A percentile compares a stretch with the other conserved stretches of the same genome.
Evolutionary conservation across 768 basidiomycete species (phyloP).

Genomic region (Russula vinacea): DNA sequence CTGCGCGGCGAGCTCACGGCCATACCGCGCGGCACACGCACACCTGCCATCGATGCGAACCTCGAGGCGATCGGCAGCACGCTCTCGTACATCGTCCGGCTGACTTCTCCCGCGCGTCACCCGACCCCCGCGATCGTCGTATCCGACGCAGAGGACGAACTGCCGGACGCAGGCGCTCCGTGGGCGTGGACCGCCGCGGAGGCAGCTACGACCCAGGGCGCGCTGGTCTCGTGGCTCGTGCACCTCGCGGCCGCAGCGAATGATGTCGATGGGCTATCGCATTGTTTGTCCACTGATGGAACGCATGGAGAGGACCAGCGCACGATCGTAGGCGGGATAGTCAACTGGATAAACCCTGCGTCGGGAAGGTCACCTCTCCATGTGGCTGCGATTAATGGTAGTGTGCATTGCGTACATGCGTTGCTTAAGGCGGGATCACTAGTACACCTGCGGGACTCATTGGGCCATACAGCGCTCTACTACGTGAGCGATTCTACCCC

Average conservation of each 20-base stretch:
- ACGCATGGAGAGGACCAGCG: slow-evolving; percentile 32
- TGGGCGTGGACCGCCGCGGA: slow-evolving; percentile 82
- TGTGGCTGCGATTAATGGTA: slow-evolving; percentile 70
- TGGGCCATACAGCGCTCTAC: slow-evolving; percentile 83
- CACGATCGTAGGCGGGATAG: slow-evolving; percentile 61
- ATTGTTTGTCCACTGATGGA: slow-evolving; percentile 46
- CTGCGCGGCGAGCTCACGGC: slow-evolving; percentile 87
- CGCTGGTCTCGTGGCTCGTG: slow-evolving; percentile 71
- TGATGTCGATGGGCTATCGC: slow-evolving; percentile 58
- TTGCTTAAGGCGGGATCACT: slow-evolving; percentile 72
- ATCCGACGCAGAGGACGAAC: slow-evolving; percentile 41
- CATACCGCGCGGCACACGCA: slow-evolving; percentile 38
- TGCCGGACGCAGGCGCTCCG: slow-evolving; percentile 49
- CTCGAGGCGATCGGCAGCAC: slow-evolving; percentile 62
- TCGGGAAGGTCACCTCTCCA: slow-evolving; percentile 77
- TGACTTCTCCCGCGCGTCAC: slow-evolving; percentile 46
- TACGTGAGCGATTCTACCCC: slow-evolving; percentile 49
- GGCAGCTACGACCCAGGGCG: slow-evolving; percentile 62
- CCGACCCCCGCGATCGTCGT: slow-evolving; percentile 40
- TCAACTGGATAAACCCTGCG: slow-evolving; percentile 67
- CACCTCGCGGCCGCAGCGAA: slow-evolving; percentile 74
- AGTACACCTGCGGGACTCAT: slow-evolving; percentile 73
- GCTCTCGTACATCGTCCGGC: slow-evolving; percentile 64
- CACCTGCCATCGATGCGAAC: slow-evolving; percentile 46
- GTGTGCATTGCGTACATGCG: slow-evolving; percentile 40